phyloP scores from a whole-genome alignment of 352 stramenopile genomes.

The Globisporangium perplexum region DNA sequence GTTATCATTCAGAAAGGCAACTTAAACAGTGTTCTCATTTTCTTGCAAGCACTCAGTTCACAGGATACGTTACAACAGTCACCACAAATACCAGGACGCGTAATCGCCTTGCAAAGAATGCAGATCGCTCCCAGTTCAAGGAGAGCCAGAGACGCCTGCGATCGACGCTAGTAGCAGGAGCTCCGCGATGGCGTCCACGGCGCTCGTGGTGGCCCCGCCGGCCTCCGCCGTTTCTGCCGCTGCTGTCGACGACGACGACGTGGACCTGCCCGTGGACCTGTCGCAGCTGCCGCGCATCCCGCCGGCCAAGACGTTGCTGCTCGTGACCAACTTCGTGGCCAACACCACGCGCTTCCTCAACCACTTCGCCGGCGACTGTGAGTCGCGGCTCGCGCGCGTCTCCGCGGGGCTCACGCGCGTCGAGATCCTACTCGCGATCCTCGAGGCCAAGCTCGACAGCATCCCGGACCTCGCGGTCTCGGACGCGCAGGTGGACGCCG shows the following conservation, averaged over 20 bases:
- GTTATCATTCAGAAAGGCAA: too few relatives aligned
- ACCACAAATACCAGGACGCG: too few relatives aligned
- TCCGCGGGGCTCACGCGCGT: conserved; percentile 73
- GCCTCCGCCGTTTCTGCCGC: conserved; percentile 10
- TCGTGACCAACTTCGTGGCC: conserved; percentile 85
- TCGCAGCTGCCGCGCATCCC: conserved; percentile 72
- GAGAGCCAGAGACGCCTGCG: neutral
- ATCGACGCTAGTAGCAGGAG: too few relatives aligned
- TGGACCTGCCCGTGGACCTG: conserved; percentile 70
- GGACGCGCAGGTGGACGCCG: conserved; percentile 48
- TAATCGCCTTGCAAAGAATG: too few relatives aligned
- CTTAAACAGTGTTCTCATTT: too few relatives aligned
- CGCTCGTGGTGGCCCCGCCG: conserved; percentile 40
- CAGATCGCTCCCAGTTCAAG: neutral
- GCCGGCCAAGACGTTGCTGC: conserved; percentile 69
- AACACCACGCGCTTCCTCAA: conserved; percentile 87
- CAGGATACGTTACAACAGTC: too few relatives aligned
- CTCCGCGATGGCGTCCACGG: conserved; percentile 21
- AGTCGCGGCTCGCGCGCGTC: conserved; percentile 69
- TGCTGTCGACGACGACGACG: conserved; percentile 34
- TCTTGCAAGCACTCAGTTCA: too few relatives aligned
- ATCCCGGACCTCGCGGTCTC: conserved; percentile 75
- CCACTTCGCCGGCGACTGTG: conserved; percentile 79
- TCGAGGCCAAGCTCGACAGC: conserved; percentile 82
- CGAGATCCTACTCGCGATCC: conserved; percentile 78